Evolutionary conservation across 2,329 filamentous ascomycete genomes (phyloP).

Genomic region (Sporothrix schenckii): DNA sequence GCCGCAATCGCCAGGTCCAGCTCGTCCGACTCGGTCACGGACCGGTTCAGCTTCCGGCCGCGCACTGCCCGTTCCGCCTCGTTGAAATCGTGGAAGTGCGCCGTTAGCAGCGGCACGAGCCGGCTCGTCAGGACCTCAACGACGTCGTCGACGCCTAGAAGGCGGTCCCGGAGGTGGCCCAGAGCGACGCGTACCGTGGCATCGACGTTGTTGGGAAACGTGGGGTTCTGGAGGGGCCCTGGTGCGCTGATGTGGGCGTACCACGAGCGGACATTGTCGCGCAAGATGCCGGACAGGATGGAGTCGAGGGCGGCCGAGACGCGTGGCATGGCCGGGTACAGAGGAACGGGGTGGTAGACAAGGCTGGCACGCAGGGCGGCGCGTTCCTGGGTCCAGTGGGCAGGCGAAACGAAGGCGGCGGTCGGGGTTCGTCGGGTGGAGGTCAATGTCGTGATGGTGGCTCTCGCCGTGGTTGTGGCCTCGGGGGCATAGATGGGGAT

Average conservation of each 20-base stretch:
- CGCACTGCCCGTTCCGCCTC: conserved; percentile 85
- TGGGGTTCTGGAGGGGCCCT: background rate
- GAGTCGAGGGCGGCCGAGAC: conserved; percentile 81
- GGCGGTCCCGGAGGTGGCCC: conserved; percentile 68
- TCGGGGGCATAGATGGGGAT: conserved; percentile 25
- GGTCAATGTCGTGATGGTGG: background rate
- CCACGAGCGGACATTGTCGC: conserved; percentile 88
- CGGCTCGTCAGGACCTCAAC: conserved; percentile 80
- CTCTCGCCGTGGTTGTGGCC: background rate
- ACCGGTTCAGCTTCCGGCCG: conserved; percentile 83
- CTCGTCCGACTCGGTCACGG: conserved; percentile 94
- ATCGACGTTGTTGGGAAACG: conserved; percentile 85
- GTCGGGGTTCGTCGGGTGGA: conserved; percentile 18
- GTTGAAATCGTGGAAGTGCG: conserved; percentile 87
- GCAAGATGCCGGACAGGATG: conserved; percentile 72
- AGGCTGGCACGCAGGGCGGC: conserved; percentile 65
- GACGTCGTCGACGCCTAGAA: conserved; percentile 80
- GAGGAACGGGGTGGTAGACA: conserved; percentile 64
- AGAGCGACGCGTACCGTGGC: conserved; percentile 74
- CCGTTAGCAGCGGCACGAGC: conserved; percentile 83
- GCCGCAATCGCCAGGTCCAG: conserved; percentile 92
- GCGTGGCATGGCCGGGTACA: conserved; percentile 75
- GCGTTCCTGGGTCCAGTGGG: conserved; percentile 71
- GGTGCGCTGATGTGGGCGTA: conserved; percentile 81
- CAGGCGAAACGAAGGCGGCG: conserved; percentile 60